A percentile compares a stretch with the other conserved stretches of the same genome.
These are phyloP conservation scores for Periconia sp. DNA, from an alignment of 2,329 filamentous ascomycete genomes.

Conservation along the genomic window DNA sequence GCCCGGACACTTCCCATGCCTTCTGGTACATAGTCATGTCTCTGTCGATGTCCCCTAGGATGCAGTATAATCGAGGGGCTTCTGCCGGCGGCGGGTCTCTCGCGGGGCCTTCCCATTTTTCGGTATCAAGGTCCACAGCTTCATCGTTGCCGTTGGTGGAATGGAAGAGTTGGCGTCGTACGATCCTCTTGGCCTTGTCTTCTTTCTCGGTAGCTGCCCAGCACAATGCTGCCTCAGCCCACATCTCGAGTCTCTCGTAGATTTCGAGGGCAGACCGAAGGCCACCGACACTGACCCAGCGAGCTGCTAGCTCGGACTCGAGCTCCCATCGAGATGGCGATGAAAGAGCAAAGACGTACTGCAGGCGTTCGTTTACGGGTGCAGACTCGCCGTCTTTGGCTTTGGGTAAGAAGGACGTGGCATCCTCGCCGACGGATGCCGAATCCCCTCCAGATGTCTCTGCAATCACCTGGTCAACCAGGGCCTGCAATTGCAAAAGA, in stretches of 20 bases:
- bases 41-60: conserved; percentile 84
- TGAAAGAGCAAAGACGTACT: conserved; percentile 80
- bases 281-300: conserved; percentile 90
- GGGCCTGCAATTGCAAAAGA: conserved; percentile 87
- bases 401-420: conserved; percentile 79
- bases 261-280: conserved; percentile 90
- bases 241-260: conserved; percentile 88
- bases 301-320: conserved; percentile 86
- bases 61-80: conserved; percentile 86
- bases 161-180: conserved; percentile 78
- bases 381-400: conserved; percentile 77
- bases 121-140: conserved; percentile 46
- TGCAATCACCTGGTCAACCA: conserved; percentile 92
- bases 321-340: conserved; percentile 91
- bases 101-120: conserved; percentile 67
- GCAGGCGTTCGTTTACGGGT: conserved; percentile 71
- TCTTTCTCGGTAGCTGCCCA: conserved; percentile 78
- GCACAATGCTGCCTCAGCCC: conserved; percentile 93
- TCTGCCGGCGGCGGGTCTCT: conserved; percentile 73
- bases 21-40: conserved; percentile 75
- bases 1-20: conserved; percentile 82
- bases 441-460: conserved; percentile 62
- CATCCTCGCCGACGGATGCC: conserved; percentile 42
- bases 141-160: conserved; percentile 53
- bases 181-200: conserved; percentile 75